Evolutionary conservation across 768 basidiomycete genomes (phyloP), one percentile per base, ranked within the genome.

Genomic region (Russula virescens): DNA sequence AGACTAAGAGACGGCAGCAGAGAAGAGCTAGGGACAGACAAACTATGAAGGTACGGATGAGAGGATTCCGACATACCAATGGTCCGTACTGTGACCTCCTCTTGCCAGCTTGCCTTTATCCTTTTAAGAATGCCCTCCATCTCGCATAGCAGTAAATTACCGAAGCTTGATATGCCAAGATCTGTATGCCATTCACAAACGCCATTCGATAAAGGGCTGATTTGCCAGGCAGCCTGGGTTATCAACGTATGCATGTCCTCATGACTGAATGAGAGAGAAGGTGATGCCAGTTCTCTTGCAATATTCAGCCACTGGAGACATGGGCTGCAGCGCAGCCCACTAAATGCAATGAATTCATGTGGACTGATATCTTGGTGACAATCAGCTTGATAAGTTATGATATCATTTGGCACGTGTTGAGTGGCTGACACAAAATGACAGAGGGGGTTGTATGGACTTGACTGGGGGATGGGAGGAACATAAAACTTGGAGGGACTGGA

Each of bases 271-370:
- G 72, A 74, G 58, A 84, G 64, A 0, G 66, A 65, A n/a, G 74
- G 71, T 8, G 73, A 72, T 7, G 73, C 72, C 18, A 84, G 65
- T 63, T 80, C 80, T n/a, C 78, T 74, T 16, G 74, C 61, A 45
- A 83, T 76, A 61, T 83, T 83, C 40, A 77, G 68, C 82, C 81
- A 83, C 52, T 83, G 82, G 0, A 84, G 64, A 2, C 61, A 68
- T 0, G 72, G 61, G 0, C 82, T 81, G 38, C 77, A 74, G 7
- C 83, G 79, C 40, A 83, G 63, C 54, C 73, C 71, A 14, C 74
- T 76, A 55, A 81, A 84, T 0, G 78, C 73, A 14, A 77, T 70
- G 34, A 72, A 78, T 56, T 84, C 81, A 34, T 84, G 80, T 1
- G 80, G 62, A 8, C 64, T 74, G 23, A 84, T 69, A 6, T 76